phyloP scores from a whole-genome alignment of 768 basidiomycete genomes.

The Mycena vitilis region DNA sequence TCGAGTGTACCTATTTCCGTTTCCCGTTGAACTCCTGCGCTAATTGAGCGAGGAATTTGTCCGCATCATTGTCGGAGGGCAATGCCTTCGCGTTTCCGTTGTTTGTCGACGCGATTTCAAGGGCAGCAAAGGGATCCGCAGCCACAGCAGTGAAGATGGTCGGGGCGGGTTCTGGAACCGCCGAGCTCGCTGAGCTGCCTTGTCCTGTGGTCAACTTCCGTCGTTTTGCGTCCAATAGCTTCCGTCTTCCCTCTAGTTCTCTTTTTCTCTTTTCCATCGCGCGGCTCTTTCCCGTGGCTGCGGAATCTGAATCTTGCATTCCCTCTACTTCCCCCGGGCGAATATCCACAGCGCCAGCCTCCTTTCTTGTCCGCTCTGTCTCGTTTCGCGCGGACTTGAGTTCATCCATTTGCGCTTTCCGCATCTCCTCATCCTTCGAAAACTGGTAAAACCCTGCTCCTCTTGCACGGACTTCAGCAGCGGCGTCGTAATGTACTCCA shows the following conservation, averaged over 20 bases:
- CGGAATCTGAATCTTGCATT: slow-evolving; percentile 60
- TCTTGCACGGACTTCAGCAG: slow-evolving; percentile 84
- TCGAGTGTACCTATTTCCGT: slow-evolving; percentile 54
- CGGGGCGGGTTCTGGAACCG: slow-evolving; percentile 9
- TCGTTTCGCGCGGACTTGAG: slow-evolving; percentile 75
- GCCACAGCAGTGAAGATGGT: slow-evolving; percentile 33
- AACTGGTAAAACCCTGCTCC: slow-evolving; percentile 96
- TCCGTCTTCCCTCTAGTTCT: slow-evolving; percentile 76
- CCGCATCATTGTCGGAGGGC: slow-evolving; percentile 55
- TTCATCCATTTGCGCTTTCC: slow-evolving; percentile 86
- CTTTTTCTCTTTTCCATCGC: slow-evolving; percentile 81
- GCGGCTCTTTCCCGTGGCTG: slow-evolving; percentile 54
- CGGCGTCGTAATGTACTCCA: slow-evolving; percentile 84
- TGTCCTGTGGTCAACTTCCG: slow-evolving; percentile 56
- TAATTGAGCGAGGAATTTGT: slow-evolving; percentile 73
- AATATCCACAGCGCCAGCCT: slow-evolving; percentile 69
- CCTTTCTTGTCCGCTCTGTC: slow-evolving; percentile 72
- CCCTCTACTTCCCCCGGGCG: slow-evolving; percentile 83
- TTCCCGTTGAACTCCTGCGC: slow-evolving; percentile 66
- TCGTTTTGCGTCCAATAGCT: slow-evolving; percentile 74
- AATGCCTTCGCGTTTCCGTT: slow-evolving; percentile 41
- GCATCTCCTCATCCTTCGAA: slow-evolving; percentile 83
- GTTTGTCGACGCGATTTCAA: slow-evolving; percentile 52
- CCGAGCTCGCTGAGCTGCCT: slow-evolving; percentile 21
- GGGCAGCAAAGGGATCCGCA: slow-evolving; percentile 62